A percentile compares a stretch with the other conserved stretches of the same genome.
Evolutionary conservation across 1,284 basidiomycete genomes (phyloP).

Genomic region (Phylloporus sp.): DNA sequence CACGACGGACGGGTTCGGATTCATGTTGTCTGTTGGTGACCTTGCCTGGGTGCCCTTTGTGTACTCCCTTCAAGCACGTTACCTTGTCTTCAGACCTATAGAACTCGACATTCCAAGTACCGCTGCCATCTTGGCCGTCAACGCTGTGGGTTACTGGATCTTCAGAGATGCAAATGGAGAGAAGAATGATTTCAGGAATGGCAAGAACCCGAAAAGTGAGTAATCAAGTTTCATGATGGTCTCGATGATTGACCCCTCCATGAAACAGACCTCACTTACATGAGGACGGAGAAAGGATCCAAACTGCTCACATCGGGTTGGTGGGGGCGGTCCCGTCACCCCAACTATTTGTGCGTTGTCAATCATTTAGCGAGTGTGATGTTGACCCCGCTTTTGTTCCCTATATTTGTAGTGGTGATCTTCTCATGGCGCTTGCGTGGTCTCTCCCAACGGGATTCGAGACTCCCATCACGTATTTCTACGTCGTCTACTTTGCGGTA

Average conservation of each 20-base stretch:
- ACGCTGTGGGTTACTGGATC: slow-evolving; percentile 87
- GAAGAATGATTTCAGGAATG: slow-evolving; percentile 96
- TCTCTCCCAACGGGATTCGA: slow-evolving; percentile 92
- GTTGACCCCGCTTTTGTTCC: neutral
- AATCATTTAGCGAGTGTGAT: neutral
- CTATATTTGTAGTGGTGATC: slow-evolving; percentile 67
- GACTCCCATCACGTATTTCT: slow-evolving; percentile 97
- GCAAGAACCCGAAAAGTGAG: slow-evolving; percentile 89
- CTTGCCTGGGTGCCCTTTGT: slow-evolving; percentile 95
- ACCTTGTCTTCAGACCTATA: slow-evolving; percentile 86
- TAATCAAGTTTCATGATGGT: neutral
- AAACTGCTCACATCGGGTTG: slow-evolving; percentile 95
- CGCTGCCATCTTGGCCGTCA: slow-evolving; percentile 66
- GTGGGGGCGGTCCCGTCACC: slow-evolving; percentile 96
- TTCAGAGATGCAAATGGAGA: slow-evolving; percentile 91
- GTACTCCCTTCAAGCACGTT: slow-evolving; percentile 94
- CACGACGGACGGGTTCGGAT: slow-evolving; percentile 97
- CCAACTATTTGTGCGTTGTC: slow-evolving; percentile 81
- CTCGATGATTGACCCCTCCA: slow-evolving; percentile 6
- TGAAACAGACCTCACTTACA: slow-evolving; percentile 71
- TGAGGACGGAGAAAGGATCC: slow-evolving; percentile 86
- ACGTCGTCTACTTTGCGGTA: slow-evolving; percentile 87
- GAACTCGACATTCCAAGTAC: slow-evolving; percentile 76
- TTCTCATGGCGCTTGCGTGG: slow-evolving; percentile 93
- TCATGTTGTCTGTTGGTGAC: slow-evolving; percentile 97